A percentile compares a stretch with the other conserved stretches of the same genome.
phyloP scores from a whole-genome alignment of 345 rosid genomes.

The Aquilaria malaccensis region DNA sequence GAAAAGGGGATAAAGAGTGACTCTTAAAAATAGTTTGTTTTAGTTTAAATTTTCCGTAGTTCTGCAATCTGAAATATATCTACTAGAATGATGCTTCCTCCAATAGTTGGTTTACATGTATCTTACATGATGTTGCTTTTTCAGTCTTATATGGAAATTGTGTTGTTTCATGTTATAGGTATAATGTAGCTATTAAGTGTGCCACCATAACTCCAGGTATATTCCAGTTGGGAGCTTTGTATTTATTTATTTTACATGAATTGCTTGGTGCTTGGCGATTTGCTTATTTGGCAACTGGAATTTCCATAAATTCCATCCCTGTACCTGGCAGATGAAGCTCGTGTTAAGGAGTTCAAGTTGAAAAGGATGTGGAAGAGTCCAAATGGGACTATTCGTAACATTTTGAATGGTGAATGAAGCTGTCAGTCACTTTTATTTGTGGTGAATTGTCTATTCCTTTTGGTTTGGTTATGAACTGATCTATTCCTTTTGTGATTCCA shows the following conservation, averaged over 20 bases:
- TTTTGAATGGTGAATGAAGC: conserved; percentile 61
- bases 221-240: not conserved
- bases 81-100: too few relatives aligned
- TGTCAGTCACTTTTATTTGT: not conserved
- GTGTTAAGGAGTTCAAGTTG: conserved; percentile 69
- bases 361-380: conserved; percentile 98
- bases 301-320: too few relatives aligned
- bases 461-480: not conserved
- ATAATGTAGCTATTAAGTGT: conserved; percentile 59
- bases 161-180: conserved; percentile 23
- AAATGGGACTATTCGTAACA: conserved; percentile 88
- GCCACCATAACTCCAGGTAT: conserved; percentile 62
- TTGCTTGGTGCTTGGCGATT: too few relatives aligned
- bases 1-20: too few relatives aligned
- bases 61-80: too few relatives aligned
- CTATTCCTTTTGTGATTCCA: conserved; percentile 21
- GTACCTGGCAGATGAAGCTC: conserved; percentile 61
- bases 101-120: too few relatives aligned
- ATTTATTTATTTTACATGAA: not conserved
- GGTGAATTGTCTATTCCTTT: not conserved
- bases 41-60: too few relatives aligned
- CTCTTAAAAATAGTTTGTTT: too few relatives aligned
- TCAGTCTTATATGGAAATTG: not conserved
- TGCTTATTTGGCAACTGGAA: too few relatives aligned
- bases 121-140: not conserved